phyloP scores from a whole-genome alignment of 352 stramenopile species.

The Albugo candida region DNA sequence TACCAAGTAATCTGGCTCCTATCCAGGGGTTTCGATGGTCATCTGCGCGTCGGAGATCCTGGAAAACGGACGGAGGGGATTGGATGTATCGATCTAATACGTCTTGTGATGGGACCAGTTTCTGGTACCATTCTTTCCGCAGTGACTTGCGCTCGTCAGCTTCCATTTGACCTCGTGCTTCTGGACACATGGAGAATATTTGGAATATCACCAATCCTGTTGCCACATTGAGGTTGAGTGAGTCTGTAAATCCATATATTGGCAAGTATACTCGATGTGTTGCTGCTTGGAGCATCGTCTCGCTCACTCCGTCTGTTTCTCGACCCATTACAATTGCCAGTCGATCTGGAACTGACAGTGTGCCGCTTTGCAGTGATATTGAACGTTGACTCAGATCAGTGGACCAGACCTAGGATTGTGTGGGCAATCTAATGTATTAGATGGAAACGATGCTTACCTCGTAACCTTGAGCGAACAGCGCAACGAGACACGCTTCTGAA shows the following conservation, averaged over 20 bases:
- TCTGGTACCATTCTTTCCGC: slow-evolving; percentile 15
- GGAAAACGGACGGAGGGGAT: slow-evolving; percentile 8
- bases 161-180: slow-evolving; percentile 14
- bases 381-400: slow-evolving; percentile 55
- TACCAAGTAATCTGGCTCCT: slow-evolving; percentile 12
- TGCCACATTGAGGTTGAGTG: slow-evolving; percentile 72
- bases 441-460: neutral
- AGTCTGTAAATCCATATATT: slow-evolving; percentile 73
- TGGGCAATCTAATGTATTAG: neutral
- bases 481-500: slow-evolving; percentile 37
- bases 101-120: slow-evolving; percentile 13
- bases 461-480: slow-evolving; percentile 19
- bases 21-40: slow-evolving; percentile 20
- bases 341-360: slow-evolving; percentile 32
- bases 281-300: slow-evolving; percentile 40
- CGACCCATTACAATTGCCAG: slow-evolving; percentile 79
- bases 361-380: slow-evolving; percentile 11
- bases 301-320: slow-evolving; percentile 58
- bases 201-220: slow-evolving; percentile 63
- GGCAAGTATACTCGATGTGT: slow-evolving; percentile 72
- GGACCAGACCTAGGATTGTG: slow-evolving; percentile 43
- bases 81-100: slow-evolving; percentile 9
- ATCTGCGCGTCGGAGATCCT: slow-evolving; percentile 14
- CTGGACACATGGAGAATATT: slow-evolving; percentile 20
- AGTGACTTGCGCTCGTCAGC: slow-evolving; percentile 10